Base-by-base conservation (phyloP, 495 filamentous ascomycete genomes). In the Durotheca rogersii region DNA sequence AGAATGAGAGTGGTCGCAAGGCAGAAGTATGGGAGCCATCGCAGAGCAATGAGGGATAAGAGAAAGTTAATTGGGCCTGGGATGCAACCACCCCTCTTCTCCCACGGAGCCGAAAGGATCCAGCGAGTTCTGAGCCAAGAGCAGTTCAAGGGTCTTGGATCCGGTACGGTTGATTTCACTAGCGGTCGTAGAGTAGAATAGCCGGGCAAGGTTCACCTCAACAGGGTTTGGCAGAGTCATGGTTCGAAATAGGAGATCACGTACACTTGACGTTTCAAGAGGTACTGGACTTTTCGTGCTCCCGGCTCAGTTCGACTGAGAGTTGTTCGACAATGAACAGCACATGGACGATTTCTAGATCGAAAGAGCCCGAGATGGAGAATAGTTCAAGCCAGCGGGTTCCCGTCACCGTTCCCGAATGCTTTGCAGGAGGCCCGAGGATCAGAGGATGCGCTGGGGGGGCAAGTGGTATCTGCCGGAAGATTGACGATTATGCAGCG, bases 211-310 rank as follows among this genome's bases (percentile, higher is more conserved):
- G 56, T 34, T 48, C 52, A 57, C 54, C 57, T 64, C 53, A 61
- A 64, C 61, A 63, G 58, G 60, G 61, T 58, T n/a, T 53, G 55
- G 61, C 44, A 45, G 54, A 58, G 53, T 53, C 60, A 56, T 60
- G 65, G 63, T 39, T 52, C 30, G 19, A 30, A 45, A 25, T 45
- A 47, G 49, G 53, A 51, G 31, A 70, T 64, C 68, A 70, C 70
- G 60, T 68, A 67, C 67, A 57, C 53, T 67, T 66, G 55, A 60
- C 46, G 69, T 70, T 70, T 72, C 67, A 65, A 65, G 48, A 53
- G 17, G 46, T 52, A 39, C 45, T n/a, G 47, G 32, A 36, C 46
- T 41, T 46, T 59, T 43, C 41, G 35, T 60, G 41, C 32, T 43
- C 46, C 41, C 46, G 41, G 41, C 30, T 29, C 49, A 52, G 41